phyloP scores from a whole-genome alignment of 2,329 filamentous ascomycete genomes.

The Claviceps arundinis region DNA sequence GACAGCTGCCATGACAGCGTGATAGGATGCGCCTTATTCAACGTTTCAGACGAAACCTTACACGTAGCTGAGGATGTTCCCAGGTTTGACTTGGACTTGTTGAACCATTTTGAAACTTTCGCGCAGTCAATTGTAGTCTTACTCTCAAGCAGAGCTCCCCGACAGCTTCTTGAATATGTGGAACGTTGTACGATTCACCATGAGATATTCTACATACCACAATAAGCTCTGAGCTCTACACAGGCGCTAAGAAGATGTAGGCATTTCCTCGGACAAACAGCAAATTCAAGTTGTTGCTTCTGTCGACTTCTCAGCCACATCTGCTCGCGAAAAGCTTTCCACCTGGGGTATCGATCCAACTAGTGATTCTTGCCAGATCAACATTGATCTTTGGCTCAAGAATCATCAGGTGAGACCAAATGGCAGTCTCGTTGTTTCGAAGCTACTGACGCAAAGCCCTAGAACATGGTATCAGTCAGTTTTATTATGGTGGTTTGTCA shows the following conservation, averaged over 20 bases:
- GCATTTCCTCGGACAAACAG: background rate
- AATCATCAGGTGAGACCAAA: background rate
- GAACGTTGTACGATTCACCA: background rate
- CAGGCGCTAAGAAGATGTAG: conserved; percentile 5
- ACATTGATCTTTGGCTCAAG: background rate
- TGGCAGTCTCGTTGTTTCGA: background rate
- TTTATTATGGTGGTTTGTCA: background rate
- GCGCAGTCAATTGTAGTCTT: conserved; percentile 43
- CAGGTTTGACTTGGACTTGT: conserved; percentile 51
- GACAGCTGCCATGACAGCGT: conserved; percentile 57
- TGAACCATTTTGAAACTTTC: conserved; percentile 47
- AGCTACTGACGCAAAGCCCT: conserved; percentile 44
- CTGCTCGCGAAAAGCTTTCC: conserved; percentile 1
- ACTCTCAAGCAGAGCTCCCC: conserved; percentile 33
- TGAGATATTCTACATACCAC: background rate
- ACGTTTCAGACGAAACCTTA: conserved; percentile 54
- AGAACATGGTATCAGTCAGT: conserved; percentile 54
- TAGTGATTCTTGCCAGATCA: background rate
- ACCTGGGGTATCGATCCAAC: background rate
- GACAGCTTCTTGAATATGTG: conserved; percentile 19
- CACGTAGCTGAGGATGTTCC: conserved; percentile 67
- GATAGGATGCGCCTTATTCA: conserved; percentile 76
- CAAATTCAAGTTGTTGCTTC: conserved; percentile 1
- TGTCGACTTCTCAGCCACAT: conserved; percentile 2
- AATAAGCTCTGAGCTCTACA: conserved; percentile 11